Evolutionary conservation across 345 rosid genomes (phyloP).

Genomic region (Cardamine occulta): DNA sequence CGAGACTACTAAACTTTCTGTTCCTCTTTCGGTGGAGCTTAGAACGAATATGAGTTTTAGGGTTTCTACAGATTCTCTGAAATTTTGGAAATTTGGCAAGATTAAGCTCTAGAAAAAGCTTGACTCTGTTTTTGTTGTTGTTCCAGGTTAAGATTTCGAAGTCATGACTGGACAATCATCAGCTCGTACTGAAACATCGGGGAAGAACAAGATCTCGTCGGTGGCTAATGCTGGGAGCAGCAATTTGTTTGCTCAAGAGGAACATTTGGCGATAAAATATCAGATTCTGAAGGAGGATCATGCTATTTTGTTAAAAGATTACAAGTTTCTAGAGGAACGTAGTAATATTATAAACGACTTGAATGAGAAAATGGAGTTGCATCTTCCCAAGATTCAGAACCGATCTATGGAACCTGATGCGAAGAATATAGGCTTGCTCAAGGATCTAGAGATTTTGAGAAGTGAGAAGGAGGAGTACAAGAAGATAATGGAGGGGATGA

Average conservation of each 20-base stretch:
- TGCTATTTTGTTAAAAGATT: constrained; percentile 22
- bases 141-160: constrained; percentile 24
- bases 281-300: constrained; percentile 31
- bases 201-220: constrained; percentile 1
- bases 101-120: constrained; percentile 1
- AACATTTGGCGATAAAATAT: background rate
- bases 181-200: background rate
- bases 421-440: background rate
- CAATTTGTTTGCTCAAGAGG: background rate
- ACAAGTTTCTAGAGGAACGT: background rate
- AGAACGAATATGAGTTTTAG: background rate
- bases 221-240: background rate
- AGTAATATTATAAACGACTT: background rate
- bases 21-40: background rate
- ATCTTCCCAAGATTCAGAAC: background rate
- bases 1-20: background rate
- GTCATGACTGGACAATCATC: constrained; percentile 29
- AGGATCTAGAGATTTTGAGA: constrained; percentile 31
- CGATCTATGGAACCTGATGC: constrained; percentile 13
- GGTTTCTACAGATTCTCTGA: constrained; percentile 19
- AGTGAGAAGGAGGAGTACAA: constrained; percentile 3
- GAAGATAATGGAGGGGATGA: constrained; percentile 1
- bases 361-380: constrained; percentile 1
- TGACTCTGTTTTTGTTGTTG: constrained; percentile 12
- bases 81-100: background rate